Percentiles rank a stretch among this genome's conserved stretches.
Conservation (phyloP, 1,139 yeast species). For the Saccharomyces hybrid region DNA sequence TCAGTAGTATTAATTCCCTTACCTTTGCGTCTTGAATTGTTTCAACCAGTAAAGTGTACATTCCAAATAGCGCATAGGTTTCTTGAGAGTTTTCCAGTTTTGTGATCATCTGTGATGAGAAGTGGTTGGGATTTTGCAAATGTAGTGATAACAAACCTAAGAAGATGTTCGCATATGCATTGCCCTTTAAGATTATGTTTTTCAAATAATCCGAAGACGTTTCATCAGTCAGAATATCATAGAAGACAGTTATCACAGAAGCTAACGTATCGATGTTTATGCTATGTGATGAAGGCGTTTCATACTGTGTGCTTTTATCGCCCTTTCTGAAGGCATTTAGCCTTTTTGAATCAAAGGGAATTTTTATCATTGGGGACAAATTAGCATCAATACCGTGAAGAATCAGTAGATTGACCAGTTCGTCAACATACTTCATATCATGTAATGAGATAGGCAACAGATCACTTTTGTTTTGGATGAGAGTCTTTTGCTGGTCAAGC, state of each 20-base stretch:
- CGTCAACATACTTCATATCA: constrained; percentile 70
- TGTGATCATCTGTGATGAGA: constrained; percentile 11
- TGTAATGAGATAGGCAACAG: constrained; percentile 70
- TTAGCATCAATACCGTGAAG: constrained; percentile 66
- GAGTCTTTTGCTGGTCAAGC: constrained; percentile 6
- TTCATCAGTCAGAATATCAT: constrained; percentile 7
- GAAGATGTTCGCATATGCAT: constrained; percentile 51
- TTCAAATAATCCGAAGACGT: constrained; percentile 33
- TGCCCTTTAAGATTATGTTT: constrained; percentile 54
- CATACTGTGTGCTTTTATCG: constrained; percentile 20
- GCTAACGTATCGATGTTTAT: constrained; percentile 11
- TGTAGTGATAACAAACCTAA: not conserved
- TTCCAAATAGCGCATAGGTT: constrained; percentile 53
- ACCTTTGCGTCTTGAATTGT: constrained; percentile 38
- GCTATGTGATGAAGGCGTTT: constrained; percentile 10
- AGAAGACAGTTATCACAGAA: constrained; percentile 11
- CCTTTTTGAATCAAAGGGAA: constrained; percentile 57
- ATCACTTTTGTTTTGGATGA: constrained; percentile 28
- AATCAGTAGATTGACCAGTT: constrained; percentile 54
- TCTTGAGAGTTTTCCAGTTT: constrained; percentile 40
- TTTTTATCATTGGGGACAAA: constrained; percentile 49
- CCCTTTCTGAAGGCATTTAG: constrained; percentile 39
- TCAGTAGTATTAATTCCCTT: constrained; percentile 38
- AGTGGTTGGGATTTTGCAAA: not conserved
- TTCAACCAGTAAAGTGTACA: constrained; percentile 46